phyloP scores from a whole-genome alignment of 805 yeast species.

The Lipomyces yamadae region DNA sequence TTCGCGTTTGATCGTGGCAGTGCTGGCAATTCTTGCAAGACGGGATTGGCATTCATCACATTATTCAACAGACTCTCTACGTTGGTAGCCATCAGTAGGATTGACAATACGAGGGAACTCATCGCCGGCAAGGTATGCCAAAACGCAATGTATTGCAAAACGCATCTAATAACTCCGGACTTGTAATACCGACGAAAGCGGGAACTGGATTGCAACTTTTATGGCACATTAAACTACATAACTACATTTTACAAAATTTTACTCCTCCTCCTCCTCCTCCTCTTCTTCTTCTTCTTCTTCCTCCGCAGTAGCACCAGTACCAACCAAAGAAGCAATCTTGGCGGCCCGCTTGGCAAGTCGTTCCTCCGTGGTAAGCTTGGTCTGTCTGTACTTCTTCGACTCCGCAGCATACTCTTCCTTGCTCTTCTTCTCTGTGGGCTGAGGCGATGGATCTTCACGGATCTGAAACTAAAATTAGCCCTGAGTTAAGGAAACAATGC shows the following conservation, averaged over 20 bases:
- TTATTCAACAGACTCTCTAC: neutral
- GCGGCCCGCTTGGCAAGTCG: conserved; percentile 86
- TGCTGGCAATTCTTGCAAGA: neutral
- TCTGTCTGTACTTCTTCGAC: conserved; percentile 88
- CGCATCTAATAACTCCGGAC: neutral
- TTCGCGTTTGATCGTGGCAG: neutral
- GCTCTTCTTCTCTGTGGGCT: conserved; percentile 90
- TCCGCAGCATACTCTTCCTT: conserved; percentile 98
- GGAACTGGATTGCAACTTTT: neutral
- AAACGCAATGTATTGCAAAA: neutral
- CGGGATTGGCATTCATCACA: neutral
- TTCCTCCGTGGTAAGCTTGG: conserved; percentile 88
- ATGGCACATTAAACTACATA: neutral
- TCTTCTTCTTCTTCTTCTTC: conserved; percentile 31
- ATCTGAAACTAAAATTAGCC: conserved; percentile 48
- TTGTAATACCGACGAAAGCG: neutral
- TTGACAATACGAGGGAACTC: no score
- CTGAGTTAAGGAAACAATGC: neutral
- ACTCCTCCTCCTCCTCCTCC: conserved; percentile 17
- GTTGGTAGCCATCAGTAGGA: no score
- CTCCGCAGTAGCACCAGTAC: conserved; percentile 23
- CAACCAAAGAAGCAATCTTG: conserved; percentile 73
- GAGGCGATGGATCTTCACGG: conserved; percentile 93
- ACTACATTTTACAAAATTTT: neutral
- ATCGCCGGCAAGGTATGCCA: neutral